A percentile compares a stretch with the other conserved stretches of the same genome.
Evolutionary conservation across 495 filamentous ascomycete genomes (phyloP).

Genomic region (Apiosordaria backusii): DNA sequence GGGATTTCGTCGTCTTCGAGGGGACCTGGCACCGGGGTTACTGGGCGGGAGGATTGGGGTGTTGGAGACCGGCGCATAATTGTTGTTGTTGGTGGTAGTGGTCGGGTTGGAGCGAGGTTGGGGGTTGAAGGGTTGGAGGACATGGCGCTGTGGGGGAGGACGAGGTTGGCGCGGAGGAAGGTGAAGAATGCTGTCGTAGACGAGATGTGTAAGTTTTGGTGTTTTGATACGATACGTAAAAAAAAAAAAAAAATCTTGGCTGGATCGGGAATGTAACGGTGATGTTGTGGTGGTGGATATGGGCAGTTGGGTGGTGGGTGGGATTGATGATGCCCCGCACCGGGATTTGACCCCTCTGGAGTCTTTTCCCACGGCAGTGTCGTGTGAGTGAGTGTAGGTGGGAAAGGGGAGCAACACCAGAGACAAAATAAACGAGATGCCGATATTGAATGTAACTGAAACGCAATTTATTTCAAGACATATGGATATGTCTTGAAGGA

Average conservation of each 20-base stretch:
- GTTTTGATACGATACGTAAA: conserved; percentile 11
- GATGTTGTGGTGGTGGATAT: neutral
- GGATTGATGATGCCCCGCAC: conserved; percentile 3
- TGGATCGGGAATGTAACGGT: neutral
- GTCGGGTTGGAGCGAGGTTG: conserved; percentile 36
- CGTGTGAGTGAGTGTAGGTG: neutral
- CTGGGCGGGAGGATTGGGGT: conserved; percentile 23
- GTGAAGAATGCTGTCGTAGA: conserved; percentile 54
- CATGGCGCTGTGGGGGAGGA: conserved; percentile 45
- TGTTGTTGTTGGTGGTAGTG: conserved; percentile 28
- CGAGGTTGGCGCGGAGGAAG: conserved; percentile 54
- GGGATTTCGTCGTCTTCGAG: conserved; percentile 37
- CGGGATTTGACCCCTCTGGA: neutral
- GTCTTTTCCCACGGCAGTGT: neutral
- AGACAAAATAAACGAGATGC: neutral
- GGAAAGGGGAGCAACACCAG: neutral
- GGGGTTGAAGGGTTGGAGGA: conserved; percentile 42
- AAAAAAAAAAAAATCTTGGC: conserved; percentile 5
- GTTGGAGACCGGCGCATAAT: conserved; percentile 22
- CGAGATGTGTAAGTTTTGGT: neutral
- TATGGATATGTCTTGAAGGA: neutral
- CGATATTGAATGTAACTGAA: neutral
- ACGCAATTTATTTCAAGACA: neutral
- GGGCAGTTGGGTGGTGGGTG: neutral
- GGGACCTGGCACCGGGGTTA: conserved; percentile 16